Percentiles rank a stretch among this genome's conserved stretches.
phyloP scores from a whole-genome alignment of 1,139 yeast species.

The Zygoascus hellenicus region DNA sequence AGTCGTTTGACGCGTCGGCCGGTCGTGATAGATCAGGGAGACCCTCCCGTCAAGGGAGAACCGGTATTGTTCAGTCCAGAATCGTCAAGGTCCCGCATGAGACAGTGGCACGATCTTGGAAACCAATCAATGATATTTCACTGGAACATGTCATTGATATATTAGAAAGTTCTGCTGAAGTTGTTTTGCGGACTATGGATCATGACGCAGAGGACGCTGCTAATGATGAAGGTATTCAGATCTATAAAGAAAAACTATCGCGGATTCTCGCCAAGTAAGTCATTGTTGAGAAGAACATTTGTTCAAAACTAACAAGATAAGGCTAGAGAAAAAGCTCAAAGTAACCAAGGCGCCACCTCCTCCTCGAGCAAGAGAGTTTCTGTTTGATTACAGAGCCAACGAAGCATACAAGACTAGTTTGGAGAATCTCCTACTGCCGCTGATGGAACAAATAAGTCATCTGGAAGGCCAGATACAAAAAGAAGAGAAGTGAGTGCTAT shows the following conservation, averaged over 20 bases:
- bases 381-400: conserved; percentile 10
- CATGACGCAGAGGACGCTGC: too few species aligned
- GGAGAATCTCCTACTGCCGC: conserved; percentile 22
- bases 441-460: conserved; percentile 23
- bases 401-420: conserved; percentile 6
- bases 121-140: conserved; percentile 18
- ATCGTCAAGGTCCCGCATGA: not conserved
- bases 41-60: too few species aligned
- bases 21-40: too few species aligned
- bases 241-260: conserved; percentile 8
- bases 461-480: conserved; percentile 21
- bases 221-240: conserved; percentile 10
- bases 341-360: conserved; percentile 8
- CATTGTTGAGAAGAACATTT: too few species aligned
- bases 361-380: conserved; percentile 6
- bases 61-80: too few species aligned
- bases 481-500: conserved; percentile 16
- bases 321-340: too few species aligned
- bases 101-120: conserved; percentile 20
- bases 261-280: not conserved
- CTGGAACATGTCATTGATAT: conserved; percentile 17
- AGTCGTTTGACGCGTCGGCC: too few species aligned
- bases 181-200: not conserved
- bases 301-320: too few species aligned
- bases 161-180: conserved; percentile 14